Conservation (phyloP, 139 green algal genomes). For the Chlorella sp. region DNA sequence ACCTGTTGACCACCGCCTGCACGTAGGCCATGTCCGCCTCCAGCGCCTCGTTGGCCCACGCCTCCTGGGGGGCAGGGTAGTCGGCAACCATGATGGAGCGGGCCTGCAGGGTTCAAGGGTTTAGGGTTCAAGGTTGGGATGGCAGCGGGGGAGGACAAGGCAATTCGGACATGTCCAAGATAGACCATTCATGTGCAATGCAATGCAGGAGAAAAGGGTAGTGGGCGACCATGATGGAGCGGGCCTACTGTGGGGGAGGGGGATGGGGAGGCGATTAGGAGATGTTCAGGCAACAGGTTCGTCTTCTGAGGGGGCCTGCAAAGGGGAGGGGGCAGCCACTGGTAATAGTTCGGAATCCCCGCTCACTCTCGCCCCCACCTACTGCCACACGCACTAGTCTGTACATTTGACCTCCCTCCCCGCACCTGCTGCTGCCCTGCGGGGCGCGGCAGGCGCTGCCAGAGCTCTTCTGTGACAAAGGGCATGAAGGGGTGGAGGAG, state of each 20-base stretch:
- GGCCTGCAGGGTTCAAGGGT: not conserved
- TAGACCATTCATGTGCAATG: too few species aligned
- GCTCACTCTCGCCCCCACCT: too few species aligned
- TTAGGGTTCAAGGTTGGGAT: too few species aligned
- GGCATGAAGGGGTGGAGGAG: conserved; percentile 88
- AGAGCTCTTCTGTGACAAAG: conserved; percentile 87
- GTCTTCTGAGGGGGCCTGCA: too few species aligned
- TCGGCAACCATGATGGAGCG: conserved; percentile 86
- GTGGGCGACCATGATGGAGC: not conserved
- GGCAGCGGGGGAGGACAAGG: too few species aligned
- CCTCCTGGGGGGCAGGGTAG: conserved; percentile 67
- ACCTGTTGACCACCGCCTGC: conserved; percentile 48
- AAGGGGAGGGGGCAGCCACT: too few species aligned
- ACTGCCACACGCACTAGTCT: not conserved
- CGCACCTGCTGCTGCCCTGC: conserved; percentile 16
- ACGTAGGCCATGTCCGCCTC: conserved; percentile 78
- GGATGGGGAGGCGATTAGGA: not conserved
- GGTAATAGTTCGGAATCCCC: too few species aligned
- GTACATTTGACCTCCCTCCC: not conserved
- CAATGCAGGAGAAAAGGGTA: not conserved
- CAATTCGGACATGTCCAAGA: too few species aligned
- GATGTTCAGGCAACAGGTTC: not conserved
- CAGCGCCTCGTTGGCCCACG: conserved; percentile 57
- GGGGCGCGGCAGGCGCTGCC: conserved; percentile 70
- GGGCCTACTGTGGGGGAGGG: not conserved